Evolutionary conservation across 495 filamentous ascomycete genomes (phyloP), one percentile per base, ranked within the genome.

Genomic region (Podospora bellae-mahoneyi): DNA sequence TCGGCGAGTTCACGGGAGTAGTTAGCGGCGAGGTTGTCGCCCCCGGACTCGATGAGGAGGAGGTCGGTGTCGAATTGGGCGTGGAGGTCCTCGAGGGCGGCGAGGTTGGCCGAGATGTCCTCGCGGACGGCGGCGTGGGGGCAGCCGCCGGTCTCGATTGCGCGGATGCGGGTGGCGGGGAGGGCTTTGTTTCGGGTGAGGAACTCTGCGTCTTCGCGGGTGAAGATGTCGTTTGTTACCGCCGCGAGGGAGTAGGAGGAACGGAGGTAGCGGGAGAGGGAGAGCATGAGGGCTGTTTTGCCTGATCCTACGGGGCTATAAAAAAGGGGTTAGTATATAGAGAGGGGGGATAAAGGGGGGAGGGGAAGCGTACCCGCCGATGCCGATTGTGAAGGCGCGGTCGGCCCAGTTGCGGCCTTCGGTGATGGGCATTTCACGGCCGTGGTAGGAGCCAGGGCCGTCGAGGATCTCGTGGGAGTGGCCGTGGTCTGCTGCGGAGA

Each of bases 171-270:
- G 1, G 78, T 70, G 0, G 94, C 81, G 0, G 94, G 89, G 0
- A 99, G 91, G 30, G 95, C 95, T 68, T 84, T 79, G 85, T 97
- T 85, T 57, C 88, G 87, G 65, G 91, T 94, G 0, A 99, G 90
- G 85, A 99, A 99, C 76, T 98, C 95, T 80, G 92, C 92, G 81
- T 99, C 95, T 82, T 99, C 95, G 68, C 91, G 91, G 28, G 95
- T 98, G 86, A 99, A 99, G 84, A 98, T 98, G 83, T 99, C 95
- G 83, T 99, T 99, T 32, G 95, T 99, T 3, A 99, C 94, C 54
- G 94, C 95, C 4, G 95, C 95, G 71, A 99, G 89, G 73, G 89
- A 92, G 83, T 92, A 92, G 28, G 85, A 76, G 60, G 87, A 80
- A 39, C 95, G 89, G 2, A 99, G 87, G 32, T 89, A 88, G 34